phyloP scores from a whole-genome alignment of 2,329 filamentous ascomycete genomes.

The Penicillium sp. region DNA sequence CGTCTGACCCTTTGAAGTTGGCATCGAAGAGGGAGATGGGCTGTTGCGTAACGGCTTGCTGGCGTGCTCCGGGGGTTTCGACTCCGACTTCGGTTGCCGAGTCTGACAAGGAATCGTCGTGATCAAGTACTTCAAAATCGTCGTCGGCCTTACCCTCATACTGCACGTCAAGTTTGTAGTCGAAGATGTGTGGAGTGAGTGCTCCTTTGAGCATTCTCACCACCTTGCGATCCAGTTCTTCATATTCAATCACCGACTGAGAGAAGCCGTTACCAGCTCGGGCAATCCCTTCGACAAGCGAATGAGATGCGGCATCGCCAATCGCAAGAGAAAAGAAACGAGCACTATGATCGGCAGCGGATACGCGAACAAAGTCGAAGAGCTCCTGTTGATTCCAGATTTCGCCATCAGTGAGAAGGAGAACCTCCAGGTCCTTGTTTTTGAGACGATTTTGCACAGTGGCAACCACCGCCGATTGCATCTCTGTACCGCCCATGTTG shows the following conservation, averaged over 20 bases:
- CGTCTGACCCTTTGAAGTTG: slow-evolving; percentile 47
- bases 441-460: slow-evolving; percentile 50
- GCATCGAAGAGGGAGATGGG: slow-evolving; percentile 64
- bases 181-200: slow-evolving; percentile 64
- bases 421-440: slow-evolving; percentile 53
- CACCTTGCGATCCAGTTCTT: slow-evolving; percentile 69
- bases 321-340: slow-evolving; percentile 60
- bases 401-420: slow-evolving; percentile 60
- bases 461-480: slow-evolving; percentile 50
- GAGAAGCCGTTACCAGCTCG: slow-evolving; percentile 60
- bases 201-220: slow-evolving; percentile 74
- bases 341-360: slow-evolving; percentile 46
- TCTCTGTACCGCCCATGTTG: slow-evolving; percentile 57
- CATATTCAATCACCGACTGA: slow-evolving; percentile 62
- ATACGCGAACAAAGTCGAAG: slow-evolving; percentile 51
- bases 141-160: slow-evolving; percentile 51
- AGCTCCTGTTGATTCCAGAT: slow-evolving; percentile 53
- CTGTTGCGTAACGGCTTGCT: slow-evolving; percentile 31
- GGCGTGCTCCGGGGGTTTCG: slow-evolving; percentile 9
- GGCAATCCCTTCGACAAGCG: slow-evolving; percentile 61
- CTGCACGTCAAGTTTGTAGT: slow-evolving; percentile 65
- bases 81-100: slow-evolving; percentile 6
- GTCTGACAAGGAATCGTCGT: slow-evolving; percentile 49
- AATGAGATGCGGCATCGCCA: slow-evolving; percentile 55
- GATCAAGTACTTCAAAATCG: slow-evolving; percentile 61